Evolutionary conservation across 164 flowering plant species (phyloP), one percentile per base, ranked within the genome.

Genomic region (Annona squamosa): DNA sequence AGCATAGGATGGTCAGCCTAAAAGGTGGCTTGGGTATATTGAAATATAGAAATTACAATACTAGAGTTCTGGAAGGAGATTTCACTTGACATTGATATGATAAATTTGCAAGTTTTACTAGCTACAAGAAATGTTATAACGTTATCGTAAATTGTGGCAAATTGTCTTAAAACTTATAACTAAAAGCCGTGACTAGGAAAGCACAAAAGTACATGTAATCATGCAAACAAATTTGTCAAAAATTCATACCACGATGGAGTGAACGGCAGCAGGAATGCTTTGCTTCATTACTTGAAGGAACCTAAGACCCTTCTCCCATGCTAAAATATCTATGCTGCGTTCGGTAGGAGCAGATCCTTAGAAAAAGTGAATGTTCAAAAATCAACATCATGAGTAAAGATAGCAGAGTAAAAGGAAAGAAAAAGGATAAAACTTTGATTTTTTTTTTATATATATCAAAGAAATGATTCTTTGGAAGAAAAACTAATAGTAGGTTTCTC

Each of bases 281-380:
- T 86, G 87, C 85, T 87, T 93, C 84, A 81, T 78, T 74, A 91
- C 73, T 76, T 84, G 86, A 80, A 95, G 76, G 73, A 87, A 86
- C 74, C 85, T 85, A 68, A 95, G 85, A 74, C 90, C 93, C 76
- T 88, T 88, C 82, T 84, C 84, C 99, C 98, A 95, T 76, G 93
- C 88, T 73, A 98, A 90, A 81, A 89, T 79, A 74, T 93, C 97
- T 94, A 88, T 91, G 97, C 99, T 95, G 99, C 99, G 97, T 90
- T 89, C 94, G 97, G 89, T 85, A 95, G 89, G 92, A 91, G 93
- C 83, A 91, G 89, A 89, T 87, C 99, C 99, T 95, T 95, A 95
- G 98, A 86, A 85, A 80, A 88, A 84, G 92, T 84, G 86, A 91
- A 89, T 88, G 78, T 86, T 85, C 84, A 86, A 83, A 75, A 85